Evolutionary conservation across 768 basidiomycete genomes (phyloP).

Genomic region (Suillus variegatus): DNA sequence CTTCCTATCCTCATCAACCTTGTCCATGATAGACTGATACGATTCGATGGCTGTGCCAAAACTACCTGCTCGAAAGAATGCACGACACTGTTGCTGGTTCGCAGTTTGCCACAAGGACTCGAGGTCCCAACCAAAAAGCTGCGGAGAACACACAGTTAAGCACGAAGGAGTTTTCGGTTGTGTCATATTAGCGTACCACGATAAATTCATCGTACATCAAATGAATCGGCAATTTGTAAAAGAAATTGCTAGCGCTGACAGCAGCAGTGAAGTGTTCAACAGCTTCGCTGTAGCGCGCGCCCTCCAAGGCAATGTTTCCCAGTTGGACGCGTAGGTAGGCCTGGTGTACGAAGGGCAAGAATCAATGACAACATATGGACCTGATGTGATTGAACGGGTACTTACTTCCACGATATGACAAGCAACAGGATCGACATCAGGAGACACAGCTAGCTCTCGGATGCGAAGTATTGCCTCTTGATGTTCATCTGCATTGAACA

Average conservation of each 20-base stretch:
- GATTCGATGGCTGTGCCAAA: neutral
- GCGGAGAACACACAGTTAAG: neutral
- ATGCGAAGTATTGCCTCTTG: neutral
- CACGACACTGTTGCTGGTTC: neutral
- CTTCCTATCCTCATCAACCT: neutral
- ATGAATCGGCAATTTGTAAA: neutral
- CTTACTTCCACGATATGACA: neutral
- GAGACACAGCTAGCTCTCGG: neutral
- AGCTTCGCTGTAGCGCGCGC: neutral
- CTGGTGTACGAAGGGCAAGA: neutral
- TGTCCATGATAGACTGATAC: neutral
- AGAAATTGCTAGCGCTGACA: neutral
- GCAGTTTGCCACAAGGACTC: neutral
- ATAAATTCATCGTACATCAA: neutral
- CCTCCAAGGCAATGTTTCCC: neutral
- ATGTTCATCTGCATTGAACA: neutral
- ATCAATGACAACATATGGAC: neutral
- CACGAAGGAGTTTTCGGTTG: neutral
- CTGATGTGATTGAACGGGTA: no score
- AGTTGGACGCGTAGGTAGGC: neutral
- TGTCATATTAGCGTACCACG: neutral
- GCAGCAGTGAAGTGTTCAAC: neutral
- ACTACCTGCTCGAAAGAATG: neutral
- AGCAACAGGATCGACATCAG: neutral
- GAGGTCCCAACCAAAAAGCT: neutral